Evolutionary conservation across 1,139 yeast species (phyloP), one percentile per base, ranked within the genome.

Genomic region (Candida smagusa): DNA sequence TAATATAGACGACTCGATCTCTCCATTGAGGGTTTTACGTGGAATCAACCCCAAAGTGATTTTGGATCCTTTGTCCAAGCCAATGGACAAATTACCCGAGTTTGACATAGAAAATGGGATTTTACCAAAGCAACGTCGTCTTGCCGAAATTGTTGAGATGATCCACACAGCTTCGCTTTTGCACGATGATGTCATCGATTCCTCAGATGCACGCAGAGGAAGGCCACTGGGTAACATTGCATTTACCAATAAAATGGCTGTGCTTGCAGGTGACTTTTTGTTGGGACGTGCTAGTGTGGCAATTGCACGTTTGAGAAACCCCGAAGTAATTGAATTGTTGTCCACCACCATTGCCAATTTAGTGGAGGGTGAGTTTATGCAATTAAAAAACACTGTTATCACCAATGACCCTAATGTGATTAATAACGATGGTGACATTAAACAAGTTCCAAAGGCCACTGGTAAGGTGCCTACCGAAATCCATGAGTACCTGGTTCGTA

Each of bases 351-450:
- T 92, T 58, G 98, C 97, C 21, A 94, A 94, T 58, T 72, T 94
- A 44, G 98, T 92, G 1, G 98, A 94, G 64, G 98, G 98, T 34
- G 98, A 92, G 63, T 90, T 92, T 58, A 90, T 92, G 97, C 98
- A 92, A 65, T 76, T 92, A 66, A 90, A 90, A 52, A 92, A 92
- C 61, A 88, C 96, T 1, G 94, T 89, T 2, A 63, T 82, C 38
- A 64, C 53, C 43, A 53, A 50, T 33, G 79, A 69, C 39, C 74
- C 74, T 24, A 57, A 65, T 29, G 67, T 71, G 33, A 59, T 72
- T 22, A 61, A 69, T 41, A 79, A 73, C 43, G 78, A 73, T 41
- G 75, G 75, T 5, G 77, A 70, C 24, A 48, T 54, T 2, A 81
- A 81, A 47, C 47, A 47, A 9, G 63, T 81, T 6, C 89, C 90